These are phyloP conservation scores for Monascus purpureus DNA, from an alignment of 495 filamentous ascomycete genomes.

Conservation along the genomic window DNA sequence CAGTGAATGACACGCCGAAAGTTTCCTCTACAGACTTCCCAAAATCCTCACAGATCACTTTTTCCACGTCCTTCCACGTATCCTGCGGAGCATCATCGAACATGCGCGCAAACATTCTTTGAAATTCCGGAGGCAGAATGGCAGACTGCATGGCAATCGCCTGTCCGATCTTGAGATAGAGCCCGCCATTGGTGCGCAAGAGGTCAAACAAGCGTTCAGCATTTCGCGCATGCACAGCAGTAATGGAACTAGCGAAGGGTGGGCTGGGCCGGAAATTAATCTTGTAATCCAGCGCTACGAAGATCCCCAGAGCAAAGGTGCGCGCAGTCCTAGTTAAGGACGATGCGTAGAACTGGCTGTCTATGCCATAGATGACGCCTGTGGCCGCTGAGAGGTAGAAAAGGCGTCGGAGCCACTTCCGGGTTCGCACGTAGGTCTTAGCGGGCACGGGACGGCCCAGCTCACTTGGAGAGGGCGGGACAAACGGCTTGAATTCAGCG, in stretches of 20 bases:
- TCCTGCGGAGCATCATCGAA: slow-evolving; percentile 98
- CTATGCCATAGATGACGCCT: slow-evolving; percentile 49
- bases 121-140: slow-evolving; percentile 82
- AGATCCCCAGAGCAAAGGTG: slow-evolving; percentile 64
- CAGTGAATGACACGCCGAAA: slow-evolving; percentile 69
- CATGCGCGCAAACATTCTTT: slow-evolving; percentile 88
- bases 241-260: slow-evolving; percentile 48
- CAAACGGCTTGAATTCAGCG: slow-evolving; percentile 50
- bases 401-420: slow-evolving; percentile 64
- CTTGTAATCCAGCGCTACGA: slow-evolving; percentile 88
- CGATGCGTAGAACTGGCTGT: slow-evolving; percentile 61
- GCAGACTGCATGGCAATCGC: slow-evolving; percentile 97
- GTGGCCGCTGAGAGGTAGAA: slow-evolving; percentile 44
- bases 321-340: slow-evolving; percentile 64
- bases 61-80: slow-evolving; percentile 75
- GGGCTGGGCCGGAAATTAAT: slow-evolving; percentile 82
- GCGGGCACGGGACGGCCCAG: slow-evolving; percentile 59
- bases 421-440: slow-evolving; percentile 46
- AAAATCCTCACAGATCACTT: slow-evolving; percentile 80
- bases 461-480: slow-evolving; percentile 66
- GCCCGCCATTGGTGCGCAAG: slow-evolving; percentile 70
- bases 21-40: slow-evolving; percentile 70
- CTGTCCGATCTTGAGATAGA: slow-evolving; percentile 97
- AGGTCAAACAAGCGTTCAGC: slow-evolving; percentile 70
- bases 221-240: slow-evolving; percentile 63